Evolutionary conservation across 1,284 basidiomycete species (phyloP), one percentile per base, ranked within the genome.

Genomic region (Trametes versicolor): DNA sequence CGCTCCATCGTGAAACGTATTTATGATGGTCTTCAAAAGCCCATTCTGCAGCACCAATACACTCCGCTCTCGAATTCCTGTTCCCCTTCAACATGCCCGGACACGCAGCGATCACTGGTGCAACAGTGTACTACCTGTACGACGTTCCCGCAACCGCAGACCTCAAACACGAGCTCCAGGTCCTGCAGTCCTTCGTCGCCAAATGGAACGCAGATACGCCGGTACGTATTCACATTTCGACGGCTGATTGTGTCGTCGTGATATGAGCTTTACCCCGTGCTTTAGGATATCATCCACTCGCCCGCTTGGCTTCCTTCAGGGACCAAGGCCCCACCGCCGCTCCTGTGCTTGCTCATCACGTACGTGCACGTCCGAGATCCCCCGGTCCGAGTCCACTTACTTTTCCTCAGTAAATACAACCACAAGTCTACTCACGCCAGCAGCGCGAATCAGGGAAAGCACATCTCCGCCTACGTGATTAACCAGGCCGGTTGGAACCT

Each of bases 161-260:
- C 13, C 51, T 53, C 32, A 53, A 53, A 34, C 15, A 53, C n/a
- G 51, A 53, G 51, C 51, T 53, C n/a, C 5, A n/a, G 21, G 51
- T 53, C 7, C 36, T 53, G 8, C 34, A 53, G 51, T 37, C 51
- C 34, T 53, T 53, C 51, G 51, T 53, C 19, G 34, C 51, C 7
- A 53, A 53, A 17, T 53, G 51, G 51, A 53, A 53, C 23, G 51
- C 51, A 7, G 21, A 39, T 19, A 34, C 32, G 1, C 17, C 6
- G 51, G 51, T 53, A 36, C 36, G 51, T 27, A 23, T 15, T 13
- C 23, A 2, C 21, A 25, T 48, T 23, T 23, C n/a, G 13, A 13
- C 7, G 47, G 4, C 27, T 19, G 21, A 13, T 10, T 8, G 37
- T 12, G 15, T 39, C 37, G 37, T 39, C 37, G 13, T 39, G 5